Evolutionary conservation across 176 grass and related monocot genomes (phyloP).

Genomic region (Panicum miliaceum): DNA sequence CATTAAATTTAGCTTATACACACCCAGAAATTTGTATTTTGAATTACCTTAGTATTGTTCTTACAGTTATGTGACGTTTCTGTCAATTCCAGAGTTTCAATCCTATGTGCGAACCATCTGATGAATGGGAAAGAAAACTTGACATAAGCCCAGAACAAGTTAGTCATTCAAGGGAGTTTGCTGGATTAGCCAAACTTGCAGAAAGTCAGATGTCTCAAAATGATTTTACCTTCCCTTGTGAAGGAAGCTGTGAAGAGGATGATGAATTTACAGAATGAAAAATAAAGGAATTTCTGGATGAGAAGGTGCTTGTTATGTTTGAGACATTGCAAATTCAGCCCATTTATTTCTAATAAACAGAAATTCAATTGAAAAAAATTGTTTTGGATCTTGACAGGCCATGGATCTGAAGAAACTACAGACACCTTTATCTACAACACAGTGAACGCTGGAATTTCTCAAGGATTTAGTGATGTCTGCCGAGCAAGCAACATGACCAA

Average conservation of each 20-base stretch:
- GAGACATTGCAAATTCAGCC: background rate
- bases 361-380: background rate
- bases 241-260: constrained; percentile 72
- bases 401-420: constrained; percentile 93
- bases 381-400: constrained; percentile 52
- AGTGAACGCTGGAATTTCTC: constrained; percentile 57
- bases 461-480: constrained; percentile 47
- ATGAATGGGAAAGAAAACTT: constrained; percentile 71
- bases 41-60: constrained; percentile 7
- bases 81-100: constrained; percentile 74
- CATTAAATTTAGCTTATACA: background rate
- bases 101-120: constrained; percentile 80
- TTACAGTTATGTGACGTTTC: constrained; percentile 14
- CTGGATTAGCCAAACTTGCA: constrained; percentile 50
- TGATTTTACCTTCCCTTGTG: constrained; percentile 64
- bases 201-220: constrained; percentile 50
- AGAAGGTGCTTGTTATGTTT: constrained; percentile 66
- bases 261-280: constrained; percentile 78
- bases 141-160: constrained; percentile 52
- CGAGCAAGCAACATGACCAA: constrained; percentile 44
- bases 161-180: constrained; percentile 50
- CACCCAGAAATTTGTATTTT: background rate
- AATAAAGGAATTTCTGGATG: constrained; percentile 71
- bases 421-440: constrained; percentile 87
- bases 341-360: background rate